Conservation (phyloP, 345 rosid genomes). For the Citrus inodora region DNA sequence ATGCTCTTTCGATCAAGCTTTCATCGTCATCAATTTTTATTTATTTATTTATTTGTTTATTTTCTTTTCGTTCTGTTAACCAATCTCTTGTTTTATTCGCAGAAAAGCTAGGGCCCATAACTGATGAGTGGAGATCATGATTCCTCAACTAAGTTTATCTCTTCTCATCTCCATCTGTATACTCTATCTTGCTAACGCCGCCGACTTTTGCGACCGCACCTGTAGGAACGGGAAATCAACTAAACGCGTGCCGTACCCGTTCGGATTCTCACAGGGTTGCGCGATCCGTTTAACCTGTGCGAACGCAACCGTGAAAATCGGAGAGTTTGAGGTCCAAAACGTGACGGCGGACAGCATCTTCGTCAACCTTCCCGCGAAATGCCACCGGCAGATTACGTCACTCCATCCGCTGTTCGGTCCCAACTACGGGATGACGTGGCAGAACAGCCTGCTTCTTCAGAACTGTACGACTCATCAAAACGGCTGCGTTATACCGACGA, state of each 20-base stretch:
- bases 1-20: constrained; percentile 1
- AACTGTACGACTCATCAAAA: constrained; percentile 21
- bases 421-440: constrained; percentile 39
- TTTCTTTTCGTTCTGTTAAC: background rate
- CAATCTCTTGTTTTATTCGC: background rate
- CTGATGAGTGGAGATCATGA: constrained; percentile 30
- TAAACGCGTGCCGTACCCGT: constrained; percentile 47
- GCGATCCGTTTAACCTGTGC: constrained; percentile 44
- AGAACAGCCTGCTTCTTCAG: constrained; percentile 60
- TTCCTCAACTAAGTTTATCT: constrained; percentile 3
- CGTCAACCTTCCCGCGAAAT: constrained; percentile 38
- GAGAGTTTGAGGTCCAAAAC: constrained; percentile 48
- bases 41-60: too few relatives aligned
- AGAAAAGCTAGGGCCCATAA: background rate
- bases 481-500: constrained; percentile 40
- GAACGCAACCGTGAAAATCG: constrained; percentile 13
- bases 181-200: constrained; percentile 10
- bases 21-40: background rate
- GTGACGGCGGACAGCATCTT: constrained; percentile 42
- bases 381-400: constrained; percentile 33
- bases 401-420: constrained; percentile 31
- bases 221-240: constrained; percentile 37
- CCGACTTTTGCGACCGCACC: constrained; percentile 13
- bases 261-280: constrained; percentile 63
- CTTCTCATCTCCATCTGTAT: constrained; percentile 2